Evolutionary conservation across 805 yeast genomes (phyloP), one percentile per base, ranked within the genome.

Genomic region (Tetrapisispora pingtungensis): DNA sequence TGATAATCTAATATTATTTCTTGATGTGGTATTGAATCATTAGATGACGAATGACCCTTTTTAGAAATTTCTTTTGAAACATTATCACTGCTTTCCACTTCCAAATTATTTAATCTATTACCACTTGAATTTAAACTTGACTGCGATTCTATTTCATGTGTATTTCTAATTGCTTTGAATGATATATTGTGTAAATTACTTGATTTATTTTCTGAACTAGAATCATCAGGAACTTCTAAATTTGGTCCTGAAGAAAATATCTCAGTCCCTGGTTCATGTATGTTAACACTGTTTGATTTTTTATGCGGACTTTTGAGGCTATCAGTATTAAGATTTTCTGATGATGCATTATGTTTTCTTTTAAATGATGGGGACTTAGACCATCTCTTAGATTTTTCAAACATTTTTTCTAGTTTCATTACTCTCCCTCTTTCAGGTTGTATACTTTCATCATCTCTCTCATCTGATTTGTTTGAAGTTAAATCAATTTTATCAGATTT

Each of bases 351-450:
- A 31, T 38, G 30, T 42, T 30, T 35, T 22, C 31, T 42, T 20
- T 18, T 32, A 36, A 42, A 42, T 15, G 40, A 18, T 17, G 59
- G 58, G 17, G 58, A 50, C 34, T 47, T 49, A 1, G 61, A 53
- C 50, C 55, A 49, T 35, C 49, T 44, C 30, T 49, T 53, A 3
- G 55, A 45, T 27, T 46, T 50, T 30, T 48, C 49, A 7, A 56
- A 42, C 24, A 56, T 56, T 43, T 54, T 53, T 33, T 54, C 62
- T 18, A 56, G 48, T 36, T 53, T 51, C 32, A 51, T 54, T 18
- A 47, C 38, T 36, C 39, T 19, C 19, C 34, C 33, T n/a, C 34
- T 28, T 18, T 41, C 39, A 7, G 14, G 1, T 3, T 19, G 36
- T 27, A 18, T 17, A n/a, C n/a, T 2, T 7, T 39, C 42, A 7